Evolutionary conservation across 495 filamentous ascomycete genomes (phyloP).

Genomic region (Hypomontagnella submonticulosa): DNA sequence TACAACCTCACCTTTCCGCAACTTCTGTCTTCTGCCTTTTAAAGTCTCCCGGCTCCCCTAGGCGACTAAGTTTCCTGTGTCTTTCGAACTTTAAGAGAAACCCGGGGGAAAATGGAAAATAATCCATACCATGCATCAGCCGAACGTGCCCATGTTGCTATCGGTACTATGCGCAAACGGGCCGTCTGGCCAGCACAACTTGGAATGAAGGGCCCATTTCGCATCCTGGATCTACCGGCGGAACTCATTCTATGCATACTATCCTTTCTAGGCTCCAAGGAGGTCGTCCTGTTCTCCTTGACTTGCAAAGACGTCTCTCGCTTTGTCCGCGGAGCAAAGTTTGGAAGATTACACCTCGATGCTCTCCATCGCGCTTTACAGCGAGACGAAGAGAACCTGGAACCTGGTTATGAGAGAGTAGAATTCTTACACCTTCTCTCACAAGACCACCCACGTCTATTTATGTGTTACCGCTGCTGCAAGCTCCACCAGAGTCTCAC

Average conservation of each 20-base stretch:
- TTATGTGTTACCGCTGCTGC: constrained; percentile 19
- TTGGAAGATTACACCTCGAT: constrained; percentile 1
- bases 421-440: constrained; percentile 17
- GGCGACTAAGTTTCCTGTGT: no score
- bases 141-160: no score
- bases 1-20: no score
- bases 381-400: background rate
- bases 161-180: background rate
- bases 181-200: background rate
- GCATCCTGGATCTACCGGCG: constrained; percentile 15
- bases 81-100: no score
- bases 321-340: constrained; percentile 1
- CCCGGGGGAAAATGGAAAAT: no score
- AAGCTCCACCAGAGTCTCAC: constrained; percentile 18
- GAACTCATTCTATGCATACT: constrained; percentile 19
- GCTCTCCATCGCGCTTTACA: constrained; percentile 3
- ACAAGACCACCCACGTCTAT: constrained; percentile 1
- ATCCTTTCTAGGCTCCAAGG: constrained; percentile 8
- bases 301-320: constrained; percentile 17
- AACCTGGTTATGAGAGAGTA: background rate
- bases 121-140: no score
- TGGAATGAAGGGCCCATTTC: background rate
- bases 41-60: no score
- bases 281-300: constrained; percentile 20
- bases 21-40: no score